Evolutionary conservation across 2,329 filamentous ascomycete species (phyloP), one percentile per base, ranked within the genome.

Genomic region (Spiromastix sp.): DNA sequence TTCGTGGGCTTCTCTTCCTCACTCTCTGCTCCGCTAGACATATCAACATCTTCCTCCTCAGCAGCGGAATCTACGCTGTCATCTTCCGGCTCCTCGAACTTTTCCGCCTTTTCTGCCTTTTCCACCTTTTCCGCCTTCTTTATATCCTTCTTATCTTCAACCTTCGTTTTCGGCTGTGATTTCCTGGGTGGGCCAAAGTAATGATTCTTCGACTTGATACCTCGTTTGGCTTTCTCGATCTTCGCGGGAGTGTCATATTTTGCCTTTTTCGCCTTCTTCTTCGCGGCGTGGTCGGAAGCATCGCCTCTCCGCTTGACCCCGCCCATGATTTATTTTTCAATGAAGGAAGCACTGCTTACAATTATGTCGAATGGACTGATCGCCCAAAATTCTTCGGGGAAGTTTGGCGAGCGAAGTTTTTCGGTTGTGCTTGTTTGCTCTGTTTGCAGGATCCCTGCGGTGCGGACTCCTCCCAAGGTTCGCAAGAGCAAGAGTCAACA

Each of bases 11-110:
- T 59, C 38, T 65, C 61, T n/a, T 52, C 48, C 21, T 60, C 52
- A 9, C 55, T 50, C 33, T 57, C 50, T 19, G 47, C 46, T 13
- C 49, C 51, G 16, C 45, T 49, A 40, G 62, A 63, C 47, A 73
- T 56, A 37, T 60, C 53, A 16, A 59, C 71, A 32, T 72, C 71
- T 5, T 71, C 71, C 40, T 73, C 70, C 7, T 72, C 72, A 11
- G 60, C 62, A 34, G 73, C 70, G 3, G 70, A 71, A 37, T 54
- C 52, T 32, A 55, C 61, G 30, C 60, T 57, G 40, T 32, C 30
- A 63, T 64, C 57, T 40, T 63, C 47, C 41, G 59, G 46, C 21
- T 51, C 47, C 15, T 48, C 46, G 12, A 57, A 55, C 43, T 56
- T 60, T 41, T 50, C 57, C 43, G 45, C 44, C 52, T 59, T 57